Base-by-base conservation (phyloP, 768 basidiomycete species). In the Lactarius tabidus region DNA sequence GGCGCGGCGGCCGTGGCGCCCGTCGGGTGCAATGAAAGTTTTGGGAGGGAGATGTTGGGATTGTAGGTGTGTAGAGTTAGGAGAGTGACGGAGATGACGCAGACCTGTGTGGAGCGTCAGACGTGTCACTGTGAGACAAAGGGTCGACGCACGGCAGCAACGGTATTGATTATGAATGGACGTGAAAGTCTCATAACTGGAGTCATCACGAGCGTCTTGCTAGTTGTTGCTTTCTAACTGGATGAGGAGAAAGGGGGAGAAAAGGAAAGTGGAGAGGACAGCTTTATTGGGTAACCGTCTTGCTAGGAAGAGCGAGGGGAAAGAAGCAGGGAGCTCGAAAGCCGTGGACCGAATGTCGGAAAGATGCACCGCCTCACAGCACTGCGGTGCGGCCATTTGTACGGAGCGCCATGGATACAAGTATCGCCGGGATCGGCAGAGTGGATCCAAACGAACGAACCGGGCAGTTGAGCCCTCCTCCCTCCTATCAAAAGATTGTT, bases 111-210 rank as follows among this genome's bases (percentile, higher is more conserved):
- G 20, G 43, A 33, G 54, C 6, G 33, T 4, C 15, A 26, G 55
- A 17, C 23, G 31, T 14, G 33, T 12, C 29, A n/a, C 53, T 9
- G 7, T 3, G 10, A 26, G 18, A 43, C 12, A 31, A n/a, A n/a
- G n/a, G n/a, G n/a, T n/a, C 17, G 12, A 57, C 64, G 48, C 29
- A 65, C 64, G 7, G 2, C 3, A 9, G 23, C 2, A 15, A 39
- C 52, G 12, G 20, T 1, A 33, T 41, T n/a, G 6, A 61, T 51
- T 18, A 57, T 23, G 7, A 35, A 1, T 1, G 45, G 45, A 31
- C 55, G 64, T 41, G 59, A 35, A 8, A 39, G 15, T 2, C 64
- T 65, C 38, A 55, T 60, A 9, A 20, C 17, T 20, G 29, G 36
- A 29, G 18, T 1, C 60, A 57, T 64, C 28, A 9, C 26, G 38